A percentile compares a stretch with the other conserved stretches of the same genome.
Conservation (phyloP, 2,329 filamentous ascomycete species). For the Escovopsis weberi region DNA sequence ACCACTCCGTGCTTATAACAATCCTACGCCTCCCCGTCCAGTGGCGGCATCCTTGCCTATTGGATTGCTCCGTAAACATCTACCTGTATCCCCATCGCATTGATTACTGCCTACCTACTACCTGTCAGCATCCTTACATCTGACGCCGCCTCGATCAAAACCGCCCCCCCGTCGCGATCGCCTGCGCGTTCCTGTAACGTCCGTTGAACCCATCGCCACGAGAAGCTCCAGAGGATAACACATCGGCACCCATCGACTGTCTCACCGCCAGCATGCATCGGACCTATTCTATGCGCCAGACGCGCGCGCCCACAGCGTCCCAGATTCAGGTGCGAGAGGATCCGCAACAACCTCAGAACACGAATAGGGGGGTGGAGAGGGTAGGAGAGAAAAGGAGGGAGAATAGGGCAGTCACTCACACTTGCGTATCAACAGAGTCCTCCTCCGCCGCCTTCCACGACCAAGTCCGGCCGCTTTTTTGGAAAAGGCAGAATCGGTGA, state of each 20-base stretch:
- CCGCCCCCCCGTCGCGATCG: neutral
- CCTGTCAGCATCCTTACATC: no score
- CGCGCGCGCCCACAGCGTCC: constrained; percentile 88
- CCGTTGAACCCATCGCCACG: no score
- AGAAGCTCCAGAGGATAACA: neutral
- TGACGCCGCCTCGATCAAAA: neutral
- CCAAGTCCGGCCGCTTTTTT: constrained; percentile 82
- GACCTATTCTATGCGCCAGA: constrained; percentile 97
- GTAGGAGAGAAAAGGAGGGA: no score
- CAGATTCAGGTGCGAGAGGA: constrained; percentile 37
- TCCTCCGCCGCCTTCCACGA: constrained; percentile 78
- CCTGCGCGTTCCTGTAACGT: neutral
- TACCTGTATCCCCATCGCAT: no score
- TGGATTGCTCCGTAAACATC: no score
- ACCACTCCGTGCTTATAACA: no score
- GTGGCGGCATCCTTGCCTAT: no score
- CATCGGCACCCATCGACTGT: constrained; percentile 6
- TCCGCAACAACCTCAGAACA: no score
- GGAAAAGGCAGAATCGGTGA: constrained; percentile 74
- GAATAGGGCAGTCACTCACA: constrained; percentile 5
- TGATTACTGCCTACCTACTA: no score
- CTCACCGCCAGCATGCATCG: constrained; percentile 62
- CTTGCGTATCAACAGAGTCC: constrained; percentile 50
- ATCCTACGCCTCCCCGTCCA: no score
- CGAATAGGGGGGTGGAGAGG: no score